phyloP scores from a whole-genome alignment of 129 eudicot genomes.

The Arctium minus region DNA sequence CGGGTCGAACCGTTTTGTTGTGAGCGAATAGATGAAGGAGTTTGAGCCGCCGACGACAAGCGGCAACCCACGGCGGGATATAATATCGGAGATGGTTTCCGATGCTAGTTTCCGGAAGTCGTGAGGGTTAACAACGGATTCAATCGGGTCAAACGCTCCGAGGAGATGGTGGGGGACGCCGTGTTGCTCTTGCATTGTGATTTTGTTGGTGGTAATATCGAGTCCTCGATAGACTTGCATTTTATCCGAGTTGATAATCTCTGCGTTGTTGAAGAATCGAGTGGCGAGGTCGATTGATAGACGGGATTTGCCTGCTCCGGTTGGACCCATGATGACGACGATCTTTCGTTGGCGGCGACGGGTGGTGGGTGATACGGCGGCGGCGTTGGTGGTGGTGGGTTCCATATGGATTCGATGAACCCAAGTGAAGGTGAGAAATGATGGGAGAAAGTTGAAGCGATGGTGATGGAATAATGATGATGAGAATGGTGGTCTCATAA shows the following conservation, averaged over 20 bases:
- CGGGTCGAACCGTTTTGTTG: conserved; percentile 47
- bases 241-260: conserved; percentile 78
- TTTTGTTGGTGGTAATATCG: conserved; percentile 72
- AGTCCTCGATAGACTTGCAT: conserved; percentile 69
- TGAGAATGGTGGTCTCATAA: conserved; percentile 25
- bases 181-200: conserved; percentile 43
- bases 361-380: conserved; percentile 16
- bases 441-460: neutral
- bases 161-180: conserved; percentile 69
- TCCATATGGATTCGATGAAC: neutral
- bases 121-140: conserved; percentile 33
- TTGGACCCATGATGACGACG: conserved; percentile 73
- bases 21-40: conserved; percentile 62
- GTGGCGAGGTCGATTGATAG: conserved; percentile 68
- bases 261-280: conserved; percentile 39
- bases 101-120: conserved; percentile 50
- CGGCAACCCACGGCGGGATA: conserved; percentile 42
- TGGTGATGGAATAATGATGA: conserved; percentile 1
- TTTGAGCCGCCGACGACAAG: conserved; percentile 80
- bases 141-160: conserved; percentile 44
- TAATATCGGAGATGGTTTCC: conserved; percentile 27
- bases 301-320: conserved; percentile 75
- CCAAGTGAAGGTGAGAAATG: neutral
- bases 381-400: neutral
- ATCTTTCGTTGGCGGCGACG: conserved; percentile 28